These are phyloP conservation scores for Psilocybe cubensis DNA, from an alignment of 768 basidiomycete species.

Conservation along the genomic window DNA sequence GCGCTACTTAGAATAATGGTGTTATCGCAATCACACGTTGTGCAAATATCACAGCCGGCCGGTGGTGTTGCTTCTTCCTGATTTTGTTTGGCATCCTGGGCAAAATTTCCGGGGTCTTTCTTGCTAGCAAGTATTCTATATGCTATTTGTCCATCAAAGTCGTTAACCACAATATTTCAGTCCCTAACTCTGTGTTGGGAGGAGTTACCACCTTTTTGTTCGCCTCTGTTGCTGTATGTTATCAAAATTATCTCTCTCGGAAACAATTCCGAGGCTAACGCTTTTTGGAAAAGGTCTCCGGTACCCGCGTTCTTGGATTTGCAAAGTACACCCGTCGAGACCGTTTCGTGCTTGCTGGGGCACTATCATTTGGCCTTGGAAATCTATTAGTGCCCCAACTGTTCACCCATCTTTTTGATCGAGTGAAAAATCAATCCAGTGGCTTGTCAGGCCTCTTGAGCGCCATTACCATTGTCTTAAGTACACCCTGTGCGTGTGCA, in stretches of 20 bases:
- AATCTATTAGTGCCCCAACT: slow-evolving; percentile 67
- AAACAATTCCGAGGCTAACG: neutral
- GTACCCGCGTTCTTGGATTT: slow-evolving; percentile 69
- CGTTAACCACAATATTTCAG: neutral
- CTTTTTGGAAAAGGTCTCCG: slow-evolving; percentile 45
- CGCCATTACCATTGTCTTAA: slow-evolving; percentile 77
- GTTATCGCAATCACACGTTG: slow-evolving; percentile 84
- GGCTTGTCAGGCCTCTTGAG: slow-evolving; percentile 69
- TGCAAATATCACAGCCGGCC: slow-evolving; percentile 77
- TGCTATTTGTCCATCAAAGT: neutral
- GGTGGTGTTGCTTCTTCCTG: slow-evolving; percentile 78
- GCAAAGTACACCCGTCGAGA: slow-evolving; percentile 62
- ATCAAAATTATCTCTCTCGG: neutral
- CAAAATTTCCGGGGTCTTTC: slow-evolving; percentile 80
- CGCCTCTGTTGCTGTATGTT: slow-evolving; percentile 62
- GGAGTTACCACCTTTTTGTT: slow-evolving; percentile 89
- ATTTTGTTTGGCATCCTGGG: slow-evolving; percentile 80
- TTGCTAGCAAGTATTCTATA: slow-evolving; percentile 47
- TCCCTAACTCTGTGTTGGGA: slow-evolving; percentile 80
- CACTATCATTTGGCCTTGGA: slow-evolving; percentile 69
- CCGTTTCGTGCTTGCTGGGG: slow-evolving; percentile 69
- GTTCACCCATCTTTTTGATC: slow-evolving; percentile 71
- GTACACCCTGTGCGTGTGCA: slow-evolving; percentile 76
- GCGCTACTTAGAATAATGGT: slow-evolving; percentile 61
- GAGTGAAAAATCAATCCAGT: slow-evolving; percentile 51